These are phyloP conservation scores for Orychophragmus violaceus DNA, from an alignment of 345 rosid species.

Conservation along the genomic window DNA sequence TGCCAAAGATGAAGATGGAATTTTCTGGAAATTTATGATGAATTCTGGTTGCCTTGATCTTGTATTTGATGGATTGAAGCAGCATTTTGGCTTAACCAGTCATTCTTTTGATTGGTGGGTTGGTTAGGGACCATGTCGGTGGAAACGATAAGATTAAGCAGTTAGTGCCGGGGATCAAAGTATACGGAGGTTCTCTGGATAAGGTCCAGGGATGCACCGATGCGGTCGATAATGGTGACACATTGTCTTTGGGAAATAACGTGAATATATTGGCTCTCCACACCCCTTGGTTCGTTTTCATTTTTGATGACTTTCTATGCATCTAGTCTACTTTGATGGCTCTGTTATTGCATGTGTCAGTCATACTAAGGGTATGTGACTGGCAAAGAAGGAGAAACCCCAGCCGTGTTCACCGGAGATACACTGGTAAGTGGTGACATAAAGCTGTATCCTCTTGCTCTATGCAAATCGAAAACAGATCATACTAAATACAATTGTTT, in stretches of 20 bases:
- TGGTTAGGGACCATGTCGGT: constrained; percentile 83
- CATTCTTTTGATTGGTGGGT: background rate
- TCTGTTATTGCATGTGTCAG: constrained; percentile 33
- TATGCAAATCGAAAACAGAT: background rate
- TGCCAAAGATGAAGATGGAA: background rate
- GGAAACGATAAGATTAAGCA: constrained; percentile 78
- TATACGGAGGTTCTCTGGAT: constrained; percentile 86
- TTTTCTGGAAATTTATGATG: too few relatives aligned
- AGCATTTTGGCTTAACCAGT: background rate
- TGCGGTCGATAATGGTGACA: constrained; percentile 67
- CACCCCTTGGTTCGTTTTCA: constrained; percentile 68
- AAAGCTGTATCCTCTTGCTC: background rate
- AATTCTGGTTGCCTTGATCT: too few relatives aligned
- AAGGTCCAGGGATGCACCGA: constrained; percentile 72
- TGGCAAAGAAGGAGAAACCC: constrained; percentile 48
- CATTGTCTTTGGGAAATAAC: constrained; percentile 46
- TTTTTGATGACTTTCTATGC: background rate
- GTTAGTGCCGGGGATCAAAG: constrained; percentile 64
- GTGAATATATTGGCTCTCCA: constrained; percentile 64
- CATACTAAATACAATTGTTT: too few relatives aligned
- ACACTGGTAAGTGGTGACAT: constrained; percentile 53
- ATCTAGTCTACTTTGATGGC: background rate
- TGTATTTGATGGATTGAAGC: background rate
- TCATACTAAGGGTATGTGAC: constrained; percentile 81
- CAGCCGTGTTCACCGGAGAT: constrained; percentile 90